These are phyloP conservation scores for Epichloe festucae DNA, from an alignment of 2,329 filamentous ascomycete genomes.

Conservation along the genomic window DNA sequence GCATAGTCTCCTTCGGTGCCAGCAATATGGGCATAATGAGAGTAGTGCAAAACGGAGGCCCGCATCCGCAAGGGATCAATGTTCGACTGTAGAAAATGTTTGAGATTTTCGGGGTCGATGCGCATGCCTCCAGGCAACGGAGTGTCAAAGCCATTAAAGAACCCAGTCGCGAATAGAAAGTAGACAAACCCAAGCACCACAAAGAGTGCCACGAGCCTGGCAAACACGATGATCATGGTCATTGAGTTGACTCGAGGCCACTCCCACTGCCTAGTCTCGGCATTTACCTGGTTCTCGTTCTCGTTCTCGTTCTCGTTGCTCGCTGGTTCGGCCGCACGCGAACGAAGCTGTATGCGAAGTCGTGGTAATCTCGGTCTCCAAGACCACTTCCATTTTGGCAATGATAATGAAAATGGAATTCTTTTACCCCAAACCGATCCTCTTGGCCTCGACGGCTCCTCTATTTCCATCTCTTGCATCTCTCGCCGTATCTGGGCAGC, in stretches of 20 bases:
- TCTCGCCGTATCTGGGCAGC: constrained; percentile 61
- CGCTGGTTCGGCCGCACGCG: constrained; percentile 17
- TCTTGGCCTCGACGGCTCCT: constrained; percentile 45
- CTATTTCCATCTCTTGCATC: constrained; percentile 80
- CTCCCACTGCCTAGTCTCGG: constrained; percentile 13
- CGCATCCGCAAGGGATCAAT: constrained; percentile 59
- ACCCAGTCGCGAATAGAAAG: constrained; percentile 70
- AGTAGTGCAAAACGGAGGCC: constrained; percentile 64
- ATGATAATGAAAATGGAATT: constrained; percentile 37
- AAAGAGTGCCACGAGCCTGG: constrained; percentile 60
- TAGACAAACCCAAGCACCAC: constrained; percentile 70
- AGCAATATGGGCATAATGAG: constrained; percentile 76
- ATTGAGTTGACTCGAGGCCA: constrained; percentile 29
- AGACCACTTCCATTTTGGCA: constrained; percentile 42
- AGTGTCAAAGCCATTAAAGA: constrained; percentile 55
- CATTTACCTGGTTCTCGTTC: constrained; percentile 6
- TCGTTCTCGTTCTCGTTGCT: constrained; percentile 8
- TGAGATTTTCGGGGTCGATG: constrained; percentile 74
- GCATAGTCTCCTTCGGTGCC: constrained; percentile 90
- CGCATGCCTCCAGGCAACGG: constrained; percentile 51
- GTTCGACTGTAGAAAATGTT: constrained; percentile 58
- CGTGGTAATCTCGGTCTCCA: constrained; percentile 42
- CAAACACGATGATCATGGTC: constrained; percentile 47
- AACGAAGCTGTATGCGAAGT: constrained; percentile 35
- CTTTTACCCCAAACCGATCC: constrained; percentile 41